Percentiles rank a stretch among this genome's conserved stretches.
Conservation (phyloP, 148 eudicot genomes). For the Pouteria glomerata region DNA sequence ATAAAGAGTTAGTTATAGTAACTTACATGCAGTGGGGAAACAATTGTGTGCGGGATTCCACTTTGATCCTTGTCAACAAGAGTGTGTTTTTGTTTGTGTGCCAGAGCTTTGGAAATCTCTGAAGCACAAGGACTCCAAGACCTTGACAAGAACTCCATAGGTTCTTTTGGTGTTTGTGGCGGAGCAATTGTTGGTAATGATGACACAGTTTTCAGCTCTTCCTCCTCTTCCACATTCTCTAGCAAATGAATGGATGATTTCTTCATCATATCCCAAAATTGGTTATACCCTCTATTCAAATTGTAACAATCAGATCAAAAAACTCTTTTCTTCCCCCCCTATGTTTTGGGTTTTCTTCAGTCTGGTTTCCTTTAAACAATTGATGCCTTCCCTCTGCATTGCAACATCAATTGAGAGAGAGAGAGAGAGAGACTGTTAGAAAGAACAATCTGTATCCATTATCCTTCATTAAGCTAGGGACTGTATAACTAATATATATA, state of each 20-base stretch:
- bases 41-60: conserved; percentile 20
- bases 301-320: no score
- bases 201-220: conserved; percentile 11
- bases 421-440: no score
- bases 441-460: no score
- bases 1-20: no score
- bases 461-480: no score
- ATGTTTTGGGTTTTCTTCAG: no score
- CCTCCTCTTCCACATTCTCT: conserved; percentile 20
- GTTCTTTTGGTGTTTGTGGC: conserved; percentile 61
- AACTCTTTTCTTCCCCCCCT: no score
- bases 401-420: no score
- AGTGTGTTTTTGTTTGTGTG: conserved; percentile 48
- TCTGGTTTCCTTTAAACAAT: no score
- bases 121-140: conserved; percentile 75
- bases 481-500: no score
- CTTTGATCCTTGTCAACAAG: conserved; percentile 24
- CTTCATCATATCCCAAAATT: conserved; percentile 25
- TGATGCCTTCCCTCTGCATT: no score
- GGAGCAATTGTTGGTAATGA: conserved; percentile 30
- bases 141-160: conserved; percentile 73
- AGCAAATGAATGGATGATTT: conserved; percentile 21
- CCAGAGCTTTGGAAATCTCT: conserved; percentile 71
- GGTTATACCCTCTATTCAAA: conserved; percentile 38
- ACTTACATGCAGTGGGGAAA: conserved; percentile 45